These are phyloP conservation scores for Botryotinia calthae DNA, from an alignment of 2,329 filamentous ascomycete genomes.

Conservation along the genomic window DNA sequence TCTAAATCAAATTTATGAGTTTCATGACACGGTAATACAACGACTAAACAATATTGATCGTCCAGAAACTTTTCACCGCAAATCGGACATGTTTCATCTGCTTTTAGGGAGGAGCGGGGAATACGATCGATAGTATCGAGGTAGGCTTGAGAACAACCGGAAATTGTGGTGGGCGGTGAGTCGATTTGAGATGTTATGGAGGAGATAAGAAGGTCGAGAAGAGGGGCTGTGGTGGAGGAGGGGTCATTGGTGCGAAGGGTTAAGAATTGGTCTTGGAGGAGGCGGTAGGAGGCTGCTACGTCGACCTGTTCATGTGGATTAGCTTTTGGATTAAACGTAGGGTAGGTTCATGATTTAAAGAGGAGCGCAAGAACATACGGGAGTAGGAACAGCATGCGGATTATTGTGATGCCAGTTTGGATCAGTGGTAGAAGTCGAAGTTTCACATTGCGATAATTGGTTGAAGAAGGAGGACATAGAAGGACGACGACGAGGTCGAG, in stretches of 20 bases:
- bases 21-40: constrained; percentile 60
- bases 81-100: constrained; percentile 57
- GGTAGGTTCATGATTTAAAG: not conserved
- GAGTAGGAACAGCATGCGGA: constrained; percentile 58
- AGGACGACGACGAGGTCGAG: constrained; percentile 47
- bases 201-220: constrained; percentile 51
- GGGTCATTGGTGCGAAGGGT: constrained; percentile 47
- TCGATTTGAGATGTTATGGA: constrained; percentile 51
- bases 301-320: constrained; percentile 42
- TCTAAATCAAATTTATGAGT: constrained; percentile 63
- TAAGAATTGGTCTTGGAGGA: constrained; percentile 58
- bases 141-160: constrained; percentile 57
- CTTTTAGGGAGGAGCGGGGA: constrained; percentile 47
- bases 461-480: constrained; percentile 65
- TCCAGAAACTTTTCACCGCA: constrained; percentile 61
- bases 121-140: constrained; percentile 60
- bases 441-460: constrained; percentile 46
- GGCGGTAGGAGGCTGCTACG: constrained; percentile 54
- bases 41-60: constrained; percentile 61
- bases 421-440: constrained; percentile 32
- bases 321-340: not conserved
- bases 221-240: constrained; percentile 42
- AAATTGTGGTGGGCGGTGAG: constrained; percentile 50
- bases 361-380: constrained; percentile 32
- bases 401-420: constrained; percentile 43